Percentiles rank a stretch among this genome's conserved stretches.
Conservation (phyloP, 441 rosid genomes). For the Melastoma candidum region DNA sequence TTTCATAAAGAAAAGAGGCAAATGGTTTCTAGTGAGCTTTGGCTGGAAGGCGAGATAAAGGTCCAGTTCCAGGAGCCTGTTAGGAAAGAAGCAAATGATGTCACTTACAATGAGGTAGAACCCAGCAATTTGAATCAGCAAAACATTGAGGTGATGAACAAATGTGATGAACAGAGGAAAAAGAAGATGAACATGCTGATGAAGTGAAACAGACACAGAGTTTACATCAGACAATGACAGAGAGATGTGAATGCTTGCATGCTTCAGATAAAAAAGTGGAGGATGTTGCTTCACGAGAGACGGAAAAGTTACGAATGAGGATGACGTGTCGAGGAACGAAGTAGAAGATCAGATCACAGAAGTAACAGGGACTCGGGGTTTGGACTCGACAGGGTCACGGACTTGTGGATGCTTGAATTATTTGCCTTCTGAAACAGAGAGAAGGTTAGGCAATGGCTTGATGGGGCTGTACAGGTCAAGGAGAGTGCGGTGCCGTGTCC, state of each 20-base stretch:
- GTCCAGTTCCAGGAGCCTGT: conserved; percentile 15
- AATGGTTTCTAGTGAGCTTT: conserved; percentile 3
- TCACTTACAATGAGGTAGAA: too few species aligned
- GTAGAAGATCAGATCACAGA: conserved; percentile 10
- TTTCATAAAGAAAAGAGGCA: conserved; percentile 10
- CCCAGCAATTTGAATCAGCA: too few species aligned
- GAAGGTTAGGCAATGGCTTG: conserved; percentile 34
- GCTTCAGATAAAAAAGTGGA: too few species aligned
- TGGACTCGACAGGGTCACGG: conserved; percentile 5
- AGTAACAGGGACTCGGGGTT: conserved; percentile 1
- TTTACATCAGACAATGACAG: too few species aligned
- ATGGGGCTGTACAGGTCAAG: conserved; percentile 56
- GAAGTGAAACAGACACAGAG: too few species aligned
- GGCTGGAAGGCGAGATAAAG: too few species aligned
- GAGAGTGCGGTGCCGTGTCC: conserved; percentile 72
- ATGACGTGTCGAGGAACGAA: background rate
- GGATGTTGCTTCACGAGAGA: too few species aligned
- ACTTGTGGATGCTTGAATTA: conserved; percentile 12
- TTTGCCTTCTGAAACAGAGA: conserved; percentile 23
- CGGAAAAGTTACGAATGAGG: too few species aligned
- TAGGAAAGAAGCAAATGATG: conserved; percentile 13
- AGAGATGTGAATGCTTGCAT: too few species aligned
- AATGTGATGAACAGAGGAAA: too few species aligned
- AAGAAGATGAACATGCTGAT: too few species aligned
- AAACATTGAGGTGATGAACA: too few species aligned